These are phyloP conservation scores for Phytophthora brassicae DNA, from an alignment of 352 stramenopile genomes.

Conservation along the genomic window DNA sequence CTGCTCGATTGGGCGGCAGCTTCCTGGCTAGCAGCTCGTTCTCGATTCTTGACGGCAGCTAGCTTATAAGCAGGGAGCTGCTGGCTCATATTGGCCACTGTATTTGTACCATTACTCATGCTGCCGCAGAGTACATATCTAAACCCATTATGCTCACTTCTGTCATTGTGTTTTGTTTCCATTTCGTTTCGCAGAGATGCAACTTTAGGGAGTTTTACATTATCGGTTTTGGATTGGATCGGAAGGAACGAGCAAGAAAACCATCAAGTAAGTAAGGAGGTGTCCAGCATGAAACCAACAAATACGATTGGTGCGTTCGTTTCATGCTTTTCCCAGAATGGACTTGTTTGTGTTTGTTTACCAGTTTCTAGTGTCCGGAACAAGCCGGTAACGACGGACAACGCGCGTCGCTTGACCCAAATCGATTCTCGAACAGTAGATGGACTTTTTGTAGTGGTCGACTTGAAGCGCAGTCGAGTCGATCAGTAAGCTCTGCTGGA, in stretches of 20 bases:
- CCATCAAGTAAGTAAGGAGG: conserved; percentile 20
- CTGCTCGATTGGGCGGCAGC: conserved; percentile 21
- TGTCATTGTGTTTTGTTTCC: conserved; percentile 20
- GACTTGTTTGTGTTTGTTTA: conserved; percentile 7
- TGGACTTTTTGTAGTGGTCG: conserved; percentile 61
- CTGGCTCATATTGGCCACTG: conserved; percentile 11
- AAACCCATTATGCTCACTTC: conserved; percentile 27
- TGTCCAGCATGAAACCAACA: conserved; percentile 19
- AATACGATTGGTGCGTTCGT: conserved; percentile 7
- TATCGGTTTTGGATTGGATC: conserved; percentile 34
- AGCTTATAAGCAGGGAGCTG: conserved; percentile 29
- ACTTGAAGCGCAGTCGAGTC: conserved; percentile 61
- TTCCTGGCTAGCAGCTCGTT: conserved; percentile 22
- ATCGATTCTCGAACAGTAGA: conserved; percentile 78
- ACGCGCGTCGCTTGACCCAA: conserved; percentile 56
- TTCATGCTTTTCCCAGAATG: conserved; percentile 8
- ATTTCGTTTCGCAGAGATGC: conserved; percentile 34
- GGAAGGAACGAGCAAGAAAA: conserved; percentile 10
- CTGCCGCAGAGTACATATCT: conserved; percentile 36
- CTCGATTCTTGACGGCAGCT: conserved; percentile 17
- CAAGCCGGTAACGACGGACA: conserved; percentile 11
- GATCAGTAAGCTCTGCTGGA: conserved; percentile 27
- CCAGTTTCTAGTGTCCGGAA: conserved; percentile 8
- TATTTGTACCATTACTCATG: conserved; percentile 36
- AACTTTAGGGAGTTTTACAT: conserved; percentile 41